Evolutionary conservation across 306 rosid species (phyloP).

Genomic region (Medicago lupulina): DNA sequence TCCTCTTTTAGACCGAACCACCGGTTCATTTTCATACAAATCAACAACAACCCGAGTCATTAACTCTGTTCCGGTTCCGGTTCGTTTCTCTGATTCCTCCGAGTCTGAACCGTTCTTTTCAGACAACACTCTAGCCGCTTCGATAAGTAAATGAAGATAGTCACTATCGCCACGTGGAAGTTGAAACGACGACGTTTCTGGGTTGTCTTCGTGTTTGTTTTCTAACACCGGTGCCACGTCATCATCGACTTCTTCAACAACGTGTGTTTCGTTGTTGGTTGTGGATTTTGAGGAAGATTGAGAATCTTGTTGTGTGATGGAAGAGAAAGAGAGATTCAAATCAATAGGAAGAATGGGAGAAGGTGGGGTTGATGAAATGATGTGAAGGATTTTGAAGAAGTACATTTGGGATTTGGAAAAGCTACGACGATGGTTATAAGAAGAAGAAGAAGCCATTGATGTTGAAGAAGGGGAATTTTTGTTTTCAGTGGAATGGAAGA

Average conservation of each 20-base stretch:
- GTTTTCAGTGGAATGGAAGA: not conserved
- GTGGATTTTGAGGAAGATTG: not conserved
- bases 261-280: not conserved
- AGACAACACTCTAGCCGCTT: constrained; percentile 55
- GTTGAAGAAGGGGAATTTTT: constrained; percentile 8
- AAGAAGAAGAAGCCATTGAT: constrained; percentile 48
- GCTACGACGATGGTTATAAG: constrained; percentile 38
- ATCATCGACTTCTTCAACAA: constrained; percentile 4
- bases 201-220: not conserved
- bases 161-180: not conserved
- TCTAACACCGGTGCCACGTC: constrained; percentile 17
- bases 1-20: constrained; percentile 61
- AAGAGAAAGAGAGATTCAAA: constrained; percentile 45
- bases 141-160: constrained; percentile 52
- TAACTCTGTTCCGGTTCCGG: constrained; percentile 21
- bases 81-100: constrained; percentile 15
- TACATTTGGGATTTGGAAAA: constrained; percentile 58
- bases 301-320: constrained; percentile 20
- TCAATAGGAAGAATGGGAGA: constrained; percentile 33
- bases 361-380: constrained; percentile 52
- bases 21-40: constrained; percentile 49
- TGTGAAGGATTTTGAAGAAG: constrained; percentile 55
- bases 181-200: constrained; percentile 39
- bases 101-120: constrained; percentile 42
- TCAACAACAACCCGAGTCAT: constrained; percentile 42